Conservation (phyloP, 768 basidiomycete species). For the Lactifluus pinguis region DNA sequence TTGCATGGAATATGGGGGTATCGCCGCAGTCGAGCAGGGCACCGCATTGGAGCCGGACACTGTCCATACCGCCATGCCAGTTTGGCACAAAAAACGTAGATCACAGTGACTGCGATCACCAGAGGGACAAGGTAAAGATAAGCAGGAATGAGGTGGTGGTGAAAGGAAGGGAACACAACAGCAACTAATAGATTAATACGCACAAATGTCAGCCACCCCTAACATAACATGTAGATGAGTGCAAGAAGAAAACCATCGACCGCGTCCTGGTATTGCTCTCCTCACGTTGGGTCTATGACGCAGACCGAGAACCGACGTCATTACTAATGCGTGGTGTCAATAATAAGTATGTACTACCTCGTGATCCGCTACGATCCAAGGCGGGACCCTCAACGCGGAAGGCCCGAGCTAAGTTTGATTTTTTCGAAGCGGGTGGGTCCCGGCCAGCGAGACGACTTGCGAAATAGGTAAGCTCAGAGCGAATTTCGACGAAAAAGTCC, state of each 20-base stretch:
- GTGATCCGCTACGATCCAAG: background rate
- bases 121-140: background rate
- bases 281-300: background rate
- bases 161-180: background rate
- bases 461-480: conserved; percentile 54
- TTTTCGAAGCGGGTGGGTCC: background rate
- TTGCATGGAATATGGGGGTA: too few species aligned
- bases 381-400: conserved; percentile 11
- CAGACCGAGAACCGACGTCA: conserved; percentile 12
- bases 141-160: background rate
- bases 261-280: background rate
- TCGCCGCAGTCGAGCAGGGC: too few species aligned
- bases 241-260: background rate
- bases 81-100: too few species aligned
- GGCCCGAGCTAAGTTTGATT: conserved; percentile 1
- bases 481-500: conserved; percentile 63
- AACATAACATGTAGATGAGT: background rate
- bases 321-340: background rate
- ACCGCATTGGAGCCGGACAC: too few species aligned
- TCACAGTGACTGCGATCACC: background rate
- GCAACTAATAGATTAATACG: background rate
- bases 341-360: background rate
- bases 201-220: background rate
- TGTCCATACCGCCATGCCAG: too few species aligned
- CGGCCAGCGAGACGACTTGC: conserved; percentile 32